A percentile compares a stretch with the other conserved stretches of the same genome.
These are phyloP conservation scores for Sordariomycetes sp. DNA, from an alignment of 2,329 filamentous ascomycete genomes.

Conservation along the genomic window DNA sequence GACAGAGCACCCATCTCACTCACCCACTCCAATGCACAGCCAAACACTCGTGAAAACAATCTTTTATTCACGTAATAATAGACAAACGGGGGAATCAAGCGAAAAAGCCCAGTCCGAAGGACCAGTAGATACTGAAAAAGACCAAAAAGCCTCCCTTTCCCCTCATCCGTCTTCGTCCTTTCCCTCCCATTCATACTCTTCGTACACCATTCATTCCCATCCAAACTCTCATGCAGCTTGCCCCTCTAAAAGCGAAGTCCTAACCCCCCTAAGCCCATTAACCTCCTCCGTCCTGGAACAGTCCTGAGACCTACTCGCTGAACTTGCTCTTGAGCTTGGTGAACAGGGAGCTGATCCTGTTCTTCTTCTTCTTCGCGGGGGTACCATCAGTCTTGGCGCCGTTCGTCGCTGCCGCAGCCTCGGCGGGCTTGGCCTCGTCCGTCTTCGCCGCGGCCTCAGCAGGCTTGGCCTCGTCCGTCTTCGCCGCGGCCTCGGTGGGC, in stretches of 20 bases:
- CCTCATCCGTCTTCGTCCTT: not conserved
- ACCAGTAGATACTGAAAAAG: not conserved
- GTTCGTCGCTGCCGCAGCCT: conserved; percentile 10
- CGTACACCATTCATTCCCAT: not conserved
- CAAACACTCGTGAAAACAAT: not conserved
- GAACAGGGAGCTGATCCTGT: conserved; percentile 53
- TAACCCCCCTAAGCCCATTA: not conserved
- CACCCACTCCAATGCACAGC: not conserved
- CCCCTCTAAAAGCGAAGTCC: not conserved
- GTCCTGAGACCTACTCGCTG: not conserved
- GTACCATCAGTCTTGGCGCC: conserved; percentile 14
- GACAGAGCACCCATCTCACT: too few relatives aligned
- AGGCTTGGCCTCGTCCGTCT: conserved; percentile 7
- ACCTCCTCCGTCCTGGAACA: not conserved
- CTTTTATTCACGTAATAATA: not conserved
- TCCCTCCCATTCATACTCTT: not conserved
- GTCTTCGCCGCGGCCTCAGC: conserved; percentile 7
- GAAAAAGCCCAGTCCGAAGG: not conserved
- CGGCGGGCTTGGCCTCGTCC: not conserved
- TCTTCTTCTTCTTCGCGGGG: conserved; percentile 50
- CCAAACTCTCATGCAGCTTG: not conserved
- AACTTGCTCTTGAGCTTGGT: conserved; percentile 24
- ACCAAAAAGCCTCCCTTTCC: not conserved
- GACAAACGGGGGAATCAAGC: not conserved
- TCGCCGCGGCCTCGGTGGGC: conserved; percentile 11